Base-by-base conservation (phyloP, 345 rosid genomes). In the Crucihimalaya himalaica region DNA sequence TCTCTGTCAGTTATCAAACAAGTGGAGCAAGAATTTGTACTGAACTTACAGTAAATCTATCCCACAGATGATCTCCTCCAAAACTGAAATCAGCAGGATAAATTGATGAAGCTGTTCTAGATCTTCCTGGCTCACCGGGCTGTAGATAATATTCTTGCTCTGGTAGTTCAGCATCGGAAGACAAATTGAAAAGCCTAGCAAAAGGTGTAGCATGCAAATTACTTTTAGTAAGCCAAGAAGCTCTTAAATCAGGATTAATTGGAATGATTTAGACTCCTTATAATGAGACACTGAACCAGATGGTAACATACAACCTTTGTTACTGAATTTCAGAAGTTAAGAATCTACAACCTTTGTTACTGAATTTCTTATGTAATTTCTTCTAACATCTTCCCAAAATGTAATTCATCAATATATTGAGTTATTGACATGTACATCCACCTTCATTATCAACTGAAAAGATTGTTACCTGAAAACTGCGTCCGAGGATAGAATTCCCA, bases 1-100 rank as follows among this genome's bases (percentile, higher is more conserved):
- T 47, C 29, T 37, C 39, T 2, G 42, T 16, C 23, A 18, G 63
- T 54, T 40, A 13, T 6, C 34, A 71, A 71, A 54, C 71, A 53
- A 31, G 35, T 31, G 20, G 35, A 54, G 20, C 50, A 45, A 64
- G 27, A 63, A 64, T 34, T 8, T 29, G 32, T 46, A 62, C 34
- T 42, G 68, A 75, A 87, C 97, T 92, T 86, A 96, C 98, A 72
- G 87, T 87, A 79, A 96, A 89, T 60, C 88, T 83, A 75, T 96
- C 97, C 99, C 99, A 92, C 80, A 96, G 75, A 83, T 90, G 99
- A 76, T 88, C 90, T 81, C 89, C 96, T 35, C 99, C 95, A 54
- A 92, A 96, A 72, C 81, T 80, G 81, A 90, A 96, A 79, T 86
- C 93, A 70, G 87, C 97, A 46, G 98, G 87, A 80, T 89, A 89